Base-by-base conservation (phyloP, 257 asterid species). In the Fraxinus pennsylvanica region DNA sequence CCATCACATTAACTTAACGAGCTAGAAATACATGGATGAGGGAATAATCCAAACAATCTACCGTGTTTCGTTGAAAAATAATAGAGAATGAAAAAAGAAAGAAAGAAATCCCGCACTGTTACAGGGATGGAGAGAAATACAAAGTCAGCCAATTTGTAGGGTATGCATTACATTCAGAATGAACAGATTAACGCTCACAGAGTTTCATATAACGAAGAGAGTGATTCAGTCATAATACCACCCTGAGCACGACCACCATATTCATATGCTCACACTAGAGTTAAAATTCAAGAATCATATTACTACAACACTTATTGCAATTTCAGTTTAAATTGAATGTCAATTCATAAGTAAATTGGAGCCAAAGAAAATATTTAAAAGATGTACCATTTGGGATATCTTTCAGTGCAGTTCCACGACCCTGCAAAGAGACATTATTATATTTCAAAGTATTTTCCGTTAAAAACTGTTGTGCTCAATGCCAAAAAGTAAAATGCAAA, bases 351-450 rank as follows among this genome's bases (percentile, higher is more conserved):
- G 9, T 36, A 36, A 36, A 36, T 36, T 36, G 41, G 41, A 36
- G 41, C 41, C 41, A 36, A 36, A 6, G 41, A 36, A 36, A 36
- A 36, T 6, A 36, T 36, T 36, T 36, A 36, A 36, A 36, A 36
- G 41, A 36, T 36, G 25, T 92, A 96, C 99, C 99, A 78, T 96
- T 93, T 43, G 97, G 99, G 70, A 96, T 93, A 80, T 92, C 97
- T 88, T 96, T 96, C 65, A 96, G 86, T 33, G 97, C 92, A 85
- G 94, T 91, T 85, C 99, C 99, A 86, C 90, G 94, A 50, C 99
- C 99, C 98, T 96, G 92, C 81, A 88, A 71, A 74, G 50, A 84
- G 75, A 80, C 35, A 75, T 69, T 5, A 33, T 9, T 4, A 1
- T 4, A 45, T 30, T 68, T 79, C 10, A 73, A 59, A 59, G 80